Conservation (phyloP, 768 basidiomycete species). For the Myochromella boudieri region DNA sequence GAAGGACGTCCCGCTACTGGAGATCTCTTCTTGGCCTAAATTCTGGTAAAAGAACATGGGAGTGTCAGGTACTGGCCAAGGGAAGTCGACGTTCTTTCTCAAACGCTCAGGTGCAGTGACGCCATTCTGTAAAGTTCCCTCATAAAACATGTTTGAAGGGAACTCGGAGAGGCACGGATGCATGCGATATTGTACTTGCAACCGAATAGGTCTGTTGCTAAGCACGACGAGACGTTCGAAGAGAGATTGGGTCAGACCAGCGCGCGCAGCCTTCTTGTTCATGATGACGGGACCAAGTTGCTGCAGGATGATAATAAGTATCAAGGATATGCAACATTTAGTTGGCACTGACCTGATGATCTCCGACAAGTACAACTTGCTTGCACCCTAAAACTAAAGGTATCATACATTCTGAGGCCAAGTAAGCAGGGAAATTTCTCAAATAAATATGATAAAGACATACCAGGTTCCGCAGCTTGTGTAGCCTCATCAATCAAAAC, state of each 20-base stretch:
- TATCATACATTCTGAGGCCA: constrained; percentile 91
- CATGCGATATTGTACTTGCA: constrained; percentile 99
- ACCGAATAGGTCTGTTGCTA: constrained; percentile 93
- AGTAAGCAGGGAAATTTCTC: constrained; percentile 8
- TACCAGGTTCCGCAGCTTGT: constrained; percentile 95
- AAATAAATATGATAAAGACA: constrained; percentile 21
- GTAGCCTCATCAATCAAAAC: constrained; percentile 99
- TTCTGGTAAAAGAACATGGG: constrained; percentile 99
- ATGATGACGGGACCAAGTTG: constrained; percentile 99
- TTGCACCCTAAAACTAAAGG: constrained; percentile 97
- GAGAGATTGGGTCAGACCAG: constrained; percentile 95
- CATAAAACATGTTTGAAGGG: constrained; percentile 99
- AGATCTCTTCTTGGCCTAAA: constrained; percentile 97
- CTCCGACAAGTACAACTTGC: constrained; percentile 96
- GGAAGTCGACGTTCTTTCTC: constrained; percentile 98
- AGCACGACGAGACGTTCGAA: constrained; percentile 97
- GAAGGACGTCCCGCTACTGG: constrained; percentile 97
- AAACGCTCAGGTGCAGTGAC: constrained; percentile 97
- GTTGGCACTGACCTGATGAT: constrained; percentile 59
- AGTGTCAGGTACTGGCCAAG: constrained; percentile 95
- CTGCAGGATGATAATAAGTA: constrained; percentile 30
- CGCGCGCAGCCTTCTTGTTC: constrained; percentile 99
- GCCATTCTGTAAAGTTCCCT: constrained; percentile 97
- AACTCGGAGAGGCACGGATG: constrained; percentile 99
- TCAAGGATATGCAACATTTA: neutral